Base-by-base conservation (phyloP, 106 monocot genomes). In the Apostasia ramifera region DNA sequence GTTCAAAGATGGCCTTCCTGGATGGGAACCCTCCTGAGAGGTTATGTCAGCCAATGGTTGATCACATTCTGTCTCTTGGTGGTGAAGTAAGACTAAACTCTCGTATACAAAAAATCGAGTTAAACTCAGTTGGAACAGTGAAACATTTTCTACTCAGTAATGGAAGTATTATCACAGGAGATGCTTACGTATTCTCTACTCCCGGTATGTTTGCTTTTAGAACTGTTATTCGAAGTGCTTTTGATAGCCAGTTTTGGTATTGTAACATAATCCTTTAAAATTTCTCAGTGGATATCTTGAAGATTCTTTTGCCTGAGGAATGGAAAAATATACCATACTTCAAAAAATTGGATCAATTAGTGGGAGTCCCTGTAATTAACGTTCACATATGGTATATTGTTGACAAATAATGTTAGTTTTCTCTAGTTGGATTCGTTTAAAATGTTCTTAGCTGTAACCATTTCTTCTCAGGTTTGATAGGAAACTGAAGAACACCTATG, bases 351-450 rank as follows among this genome's bases (percentile, higher is more conserved):
- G 88, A 92, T 10, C 89, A 89, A 74, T 70, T 97, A 67, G 97
- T 92, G 55, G 97, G 97, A 73, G 97, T 97, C 66, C 97, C 97
- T 13, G 97, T 97, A 6, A 97, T 97, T 60, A 97, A 97, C 80
- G 92, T 97, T 50, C 97, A 97, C 71, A 92, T 97, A 73, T 97
- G 97, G 97, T 90, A 15, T 14, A 57, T 49, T 57, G 40, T 40
- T 44, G 1, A 48, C 15, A 66, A 43, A 2, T 40, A 12, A 15
- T 51, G 26, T 50, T 65, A 48, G 4, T 65, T 48, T 49, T 65
- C 3, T 26, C 26, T 26, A 26, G 26, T 26, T 47, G 65, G 7
- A 65, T 26, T 47, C 26, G n/a, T 15, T 65, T 65, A 26, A 48
- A 63, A 3, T 15, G 6, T 65, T 65, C 44, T 62, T 38, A 62